A percentile compares a stretch with the other conserved stretches of the same genome.
phyloP scores from a whole-genome alignment of 257 asterid genomes.

The Buddleja alternifolia region DNA sequence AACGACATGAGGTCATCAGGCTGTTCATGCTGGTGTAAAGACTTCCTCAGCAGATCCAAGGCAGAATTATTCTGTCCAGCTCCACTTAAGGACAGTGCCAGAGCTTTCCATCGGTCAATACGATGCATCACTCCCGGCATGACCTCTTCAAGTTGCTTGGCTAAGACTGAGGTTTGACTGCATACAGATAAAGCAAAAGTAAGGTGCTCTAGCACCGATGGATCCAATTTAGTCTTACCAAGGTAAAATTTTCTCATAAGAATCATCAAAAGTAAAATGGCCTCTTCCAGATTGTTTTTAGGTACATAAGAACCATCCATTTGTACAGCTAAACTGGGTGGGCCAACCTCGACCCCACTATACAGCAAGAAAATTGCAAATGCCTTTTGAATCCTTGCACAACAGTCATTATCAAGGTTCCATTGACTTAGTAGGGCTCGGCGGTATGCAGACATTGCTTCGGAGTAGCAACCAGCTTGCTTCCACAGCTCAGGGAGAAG shows the following conservation, averaged over 20 bases:
- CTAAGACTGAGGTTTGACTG: slow-evolving; percentile 81
- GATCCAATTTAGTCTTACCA: slow-evolving; percentile 88
- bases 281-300: slow-evolving; percentile 87
- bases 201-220: slow-evolving; percentile 84
- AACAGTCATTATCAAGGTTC: slow-evolving; percentile 87
- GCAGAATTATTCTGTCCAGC: slow-evolving; percentile 72
- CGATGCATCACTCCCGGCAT: slow-evolving; percentile 87
- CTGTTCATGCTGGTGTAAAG: slow-evolving; percentile 72
- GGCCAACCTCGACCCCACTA: slow-evolving; percentile 80
- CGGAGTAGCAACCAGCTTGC: slow-evolving; percentile 72
- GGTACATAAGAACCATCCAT: slow-evolving; percentile 90
- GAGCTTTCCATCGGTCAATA: slow-evolving; percentile 77
- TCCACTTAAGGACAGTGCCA: slow-evolving; percentile 81
- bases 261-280: slow-evolving; percentile 91
- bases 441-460: slow-evolving; percentile 84
- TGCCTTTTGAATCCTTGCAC: slow-evolving; percentile 93
- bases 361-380: slow-evolving; percentile 90
- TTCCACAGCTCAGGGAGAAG: slow-evolving; percentile 95
- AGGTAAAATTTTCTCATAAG: slow-evolving; percentile 88
- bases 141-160: slow-evolving; percentile 85
- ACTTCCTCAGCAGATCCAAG: slow-evolving; percentile 74
- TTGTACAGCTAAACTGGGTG: slow-evolving; percentile 91
- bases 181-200: slow-evolving; percentile 85
- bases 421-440: slow-evolving; percentile 95
- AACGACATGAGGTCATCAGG: slow-evolving; percentile 81